phyloP scores from a whole-genome alignment of 495 filamentous ascomycete species.

The Xylona heveae region DNA sequence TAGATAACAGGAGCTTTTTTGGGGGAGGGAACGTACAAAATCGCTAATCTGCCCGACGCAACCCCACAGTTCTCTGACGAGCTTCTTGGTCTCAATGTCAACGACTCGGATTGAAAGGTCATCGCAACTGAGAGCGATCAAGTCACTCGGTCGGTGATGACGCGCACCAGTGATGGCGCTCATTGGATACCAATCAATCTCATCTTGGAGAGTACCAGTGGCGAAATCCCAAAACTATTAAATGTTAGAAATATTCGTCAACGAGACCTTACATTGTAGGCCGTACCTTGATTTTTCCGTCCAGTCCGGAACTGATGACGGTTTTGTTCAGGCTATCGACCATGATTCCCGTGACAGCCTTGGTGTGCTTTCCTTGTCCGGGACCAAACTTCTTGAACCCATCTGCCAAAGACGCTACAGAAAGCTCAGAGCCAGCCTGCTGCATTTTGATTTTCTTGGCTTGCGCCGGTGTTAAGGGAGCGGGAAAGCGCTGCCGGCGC shows the following conservation, averaged over 20 bases:
- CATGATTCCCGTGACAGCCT: conserved; percentile 63
- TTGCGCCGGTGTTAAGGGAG: conserved; percentile 40
- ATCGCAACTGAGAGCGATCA: conserved; percentile 77
- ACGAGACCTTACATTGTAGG: neutral
- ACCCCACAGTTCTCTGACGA: conserved; percentile 85
- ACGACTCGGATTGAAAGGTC: conserved; percentile 75
- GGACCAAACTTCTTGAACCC: conserved; percentile 18
- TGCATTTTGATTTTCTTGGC: conserved; percentile 21
- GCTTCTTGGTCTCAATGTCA: conserved; percentile 72
- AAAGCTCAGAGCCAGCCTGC: conserved; percentile 11
- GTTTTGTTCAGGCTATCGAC: conserved; percentile 68
- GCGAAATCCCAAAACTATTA: conserved; percentile 73
- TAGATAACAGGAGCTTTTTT: neutral
- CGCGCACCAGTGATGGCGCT: conserved; percentile 52
- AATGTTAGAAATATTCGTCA: conserved; percentile 5
- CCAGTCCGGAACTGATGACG: conserved; percentile 65
- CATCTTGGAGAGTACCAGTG: conserved; percentile 51
- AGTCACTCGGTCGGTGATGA: conserved; percentile 60
- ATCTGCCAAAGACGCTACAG: conserved; percentile 15
- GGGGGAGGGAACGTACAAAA: conserved; percentile 19
- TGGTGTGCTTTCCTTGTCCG: conserved; percentile 44
- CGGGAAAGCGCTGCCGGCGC: conserved; percentile 68
- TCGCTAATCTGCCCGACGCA: conserved; percentile 63
- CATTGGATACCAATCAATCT: conserved; percentile 73
- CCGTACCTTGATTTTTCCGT: conserved; percentile 64